Conservation (phyloP, 345 rosid species). For the Murraya paniculata region DNA sequence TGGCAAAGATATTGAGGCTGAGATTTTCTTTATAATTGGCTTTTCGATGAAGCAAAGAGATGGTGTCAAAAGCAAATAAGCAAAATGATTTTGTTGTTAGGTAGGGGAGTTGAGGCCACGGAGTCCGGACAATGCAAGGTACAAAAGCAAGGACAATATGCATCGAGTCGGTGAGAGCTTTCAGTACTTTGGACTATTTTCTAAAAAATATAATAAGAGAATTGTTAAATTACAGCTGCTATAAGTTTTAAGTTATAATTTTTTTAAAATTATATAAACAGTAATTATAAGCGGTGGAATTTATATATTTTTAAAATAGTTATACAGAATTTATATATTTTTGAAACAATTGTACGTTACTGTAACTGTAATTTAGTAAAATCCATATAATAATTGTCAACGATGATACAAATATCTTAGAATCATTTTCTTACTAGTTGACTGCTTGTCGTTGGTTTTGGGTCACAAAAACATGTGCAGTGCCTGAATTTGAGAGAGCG, state of each 20-base stretch:
- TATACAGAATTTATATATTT: too few species aligned
- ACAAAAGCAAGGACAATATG: slow-evolving; percentile 8
- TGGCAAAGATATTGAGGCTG: background rate
- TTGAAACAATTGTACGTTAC: too few species aligned
- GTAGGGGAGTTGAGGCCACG: background rate
- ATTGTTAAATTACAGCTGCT: too few species aligned
- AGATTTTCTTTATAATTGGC: slow-evolving; percentile 13
- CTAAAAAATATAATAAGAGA: background rate
- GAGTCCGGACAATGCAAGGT: slow-evolving; percentile 27
- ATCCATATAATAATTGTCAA: too few species aligned
- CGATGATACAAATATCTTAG: background rate
- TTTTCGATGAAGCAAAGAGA: slow-evolving; percentile 23
- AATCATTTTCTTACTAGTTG: background rate
- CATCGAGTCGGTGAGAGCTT: background rate
- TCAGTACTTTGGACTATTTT: slow-evolving; percentile 3
- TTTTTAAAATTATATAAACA: too few species aligned
- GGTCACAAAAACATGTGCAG: background rate
- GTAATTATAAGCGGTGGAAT: too few species aligned
- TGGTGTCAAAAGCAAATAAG: background rate
- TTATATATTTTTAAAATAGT: too few species aligned
- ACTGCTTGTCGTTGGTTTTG: background rate
- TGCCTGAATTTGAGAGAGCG: too few species aligned
- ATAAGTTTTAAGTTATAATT: too few species aligned
- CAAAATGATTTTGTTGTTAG: background rate
- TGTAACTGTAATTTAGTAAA: too few species aligned